Conservation (phyloP, 805 yeast genomes). For the Komagataella ulmi region DNA sequence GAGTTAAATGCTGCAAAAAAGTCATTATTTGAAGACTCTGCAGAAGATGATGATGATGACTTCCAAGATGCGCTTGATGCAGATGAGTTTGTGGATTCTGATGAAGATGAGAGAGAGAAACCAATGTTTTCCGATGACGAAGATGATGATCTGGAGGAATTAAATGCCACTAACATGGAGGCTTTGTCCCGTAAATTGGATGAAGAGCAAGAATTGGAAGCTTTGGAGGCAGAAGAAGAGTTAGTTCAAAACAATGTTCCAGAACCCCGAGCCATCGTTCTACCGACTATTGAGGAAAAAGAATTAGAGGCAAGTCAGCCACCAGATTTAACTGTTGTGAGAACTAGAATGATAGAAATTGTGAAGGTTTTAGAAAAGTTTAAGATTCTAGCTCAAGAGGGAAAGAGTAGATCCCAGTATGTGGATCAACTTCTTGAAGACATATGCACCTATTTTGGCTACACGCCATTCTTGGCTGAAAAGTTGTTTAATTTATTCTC, state of each 20-base stretch:
- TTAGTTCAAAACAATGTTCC: constrained; percentile 40
- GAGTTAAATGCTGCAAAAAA: constrained; percentile 60
- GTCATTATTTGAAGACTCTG: constrained; percentile 65
- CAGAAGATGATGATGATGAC: constrained; percentile 31
- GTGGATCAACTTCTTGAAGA: constrained; percentile 67
- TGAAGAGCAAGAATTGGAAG: constrained; percentile 42
- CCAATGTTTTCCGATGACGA: constrained; percentile 74
- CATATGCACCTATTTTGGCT: constrained; percentile 89
- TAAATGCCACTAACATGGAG: constrained; percentile 78
- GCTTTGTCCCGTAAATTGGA: constrained; percentile 58
- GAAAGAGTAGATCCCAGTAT: constrained; percentile 77
- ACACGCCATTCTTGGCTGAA: constrained; percentile 83
- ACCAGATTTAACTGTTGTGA: constrained; percentile 65
- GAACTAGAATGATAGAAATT: constrained; percentile 92
- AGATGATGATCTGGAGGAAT: constrained; percentile 51
- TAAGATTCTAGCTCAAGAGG: constrained; percentile 70
- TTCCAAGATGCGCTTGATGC: constrained; percentile 18
- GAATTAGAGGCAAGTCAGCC: constrained; percentile 35
- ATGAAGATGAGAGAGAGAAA: constrained; percentile 42
- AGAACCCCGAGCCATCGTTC: constrained; percentile 65
- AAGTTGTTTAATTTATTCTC: constrained; percentile 84
- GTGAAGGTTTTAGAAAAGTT: constrained; percentile 90
- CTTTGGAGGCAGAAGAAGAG: constrained; percentile 48
- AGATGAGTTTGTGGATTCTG: constrained; percentile 44
- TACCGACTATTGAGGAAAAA: constrained; percentile 62